Evolutionary conservation across 371 early-diverging fungal genomes (phyloP).

Genomic region (Dichotomocladium elegans): DNA sequence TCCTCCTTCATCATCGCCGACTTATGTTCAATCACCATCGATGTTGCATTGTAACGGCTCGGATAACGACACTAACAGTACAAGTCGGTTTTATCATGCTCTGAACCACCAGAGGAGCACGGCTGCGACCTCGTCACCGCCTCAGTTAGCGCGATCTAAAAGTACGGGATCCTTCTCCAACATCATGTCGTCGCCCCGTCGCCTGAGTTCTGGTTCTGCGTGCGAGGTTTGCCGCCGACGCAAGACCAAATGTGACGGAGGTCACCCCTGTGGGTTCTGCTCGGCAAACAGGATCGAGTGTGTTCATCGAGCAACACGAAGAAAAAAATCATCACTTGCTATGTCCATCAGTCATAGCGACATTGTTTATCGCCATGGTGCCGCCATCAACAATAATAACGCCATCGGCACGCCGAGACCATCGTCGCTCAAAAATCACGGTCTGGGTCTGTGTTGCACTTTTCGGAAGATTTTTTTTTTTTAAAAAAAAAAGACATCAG

Average conservation of each 20-base stretch:
- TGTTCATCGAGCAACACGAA: conserved; percentile 26
- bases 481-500: not conserved
- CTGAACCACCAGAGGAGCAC: not conserved
- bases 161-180: conserved; percentile 3
- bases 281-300: conserved; percentile 39
- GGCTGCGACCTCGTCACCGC: not conserved
- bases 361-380: not conserved
- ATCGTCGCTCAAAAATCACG: too few relatives aligned
- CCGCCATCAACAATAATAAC: not conserved
- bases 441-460: too few relatives aligned
- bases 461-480: too few relatives aligned
- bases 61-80: not conserved
- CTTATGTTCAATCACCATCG: not conserved
- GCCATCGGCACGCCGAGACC: not conserved
- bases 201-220: conserved; percentile 45
- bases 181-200: conserved; percentile 21
- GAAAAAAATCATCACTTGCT: conserved; percentile 8
- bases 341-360: not conserved
- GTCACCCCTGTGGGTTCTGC: conserved; percentile 43
- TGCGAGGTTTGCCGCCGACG: conserved; percentile 49
- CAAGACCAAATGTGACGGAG: conserved; percentile 52
- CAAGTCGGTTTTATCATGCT: not conserved
- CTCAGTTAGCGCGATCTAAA: conserved; percentile 1
- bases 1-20: not conserved
- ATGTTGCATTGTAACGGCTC: not conserved